A percentile compares a stretch with the other conserved stretches of the same genome.
phyloP scores from a whole-genome alignment of 176 grass and related monocot species.

The Coix lacrymajobi region DNA sequence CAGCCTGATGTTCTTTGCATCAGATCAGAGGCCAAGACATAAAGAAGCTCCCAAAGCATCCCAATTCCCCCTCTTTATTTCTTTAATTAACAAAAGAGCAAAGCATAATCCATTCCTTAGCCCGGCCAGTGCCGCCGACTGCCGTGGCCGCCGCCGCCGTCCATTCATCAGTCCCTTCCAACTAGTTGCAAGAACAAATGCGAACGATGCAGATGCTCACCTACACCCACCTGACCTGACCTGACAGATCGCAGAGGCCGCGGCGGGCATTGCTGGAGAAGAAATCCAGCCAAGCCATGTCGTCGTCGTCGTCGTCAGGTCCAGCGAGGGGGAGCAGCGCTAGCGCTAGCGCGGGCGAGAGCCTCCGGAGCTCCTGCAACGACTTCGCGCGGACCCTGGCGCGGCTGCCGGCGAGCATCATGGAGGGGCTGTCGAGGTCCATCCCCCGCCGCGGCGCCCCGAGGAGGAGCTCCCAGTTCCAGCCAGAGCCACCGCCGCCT shows the following conservation, averaged over 20 bases:
- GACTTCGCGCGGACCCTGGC: conserved; percentile 40
- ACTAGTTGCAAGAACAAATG: conserved; percentile 14
- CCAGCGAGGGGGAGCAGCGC: background rate
- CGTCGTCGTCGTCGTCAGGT: conserved; percentile 4
- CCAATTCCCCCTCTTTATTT: conserved; percentile 12
- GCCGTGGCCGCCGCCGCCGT: background rate
- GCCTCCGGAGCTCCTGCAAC: conserved; percentile 29
- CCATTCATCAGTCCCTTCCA: background rate
- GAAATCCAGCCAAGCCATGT: conserved; percentile 31
- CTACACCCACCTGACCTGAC: background rate
- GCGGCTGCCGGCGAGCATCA: conserved; percentile 34
- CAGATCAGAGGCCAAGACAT: conserved; percentile 23
- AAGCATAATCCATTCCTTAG: conserved; percentile 43
- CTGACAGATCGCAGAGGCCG: background rate
- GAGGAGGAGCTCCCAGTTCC: conserved; percentile 8
- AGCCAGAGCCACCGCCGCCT: background rate
- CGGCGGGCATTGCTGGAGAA: background rate
- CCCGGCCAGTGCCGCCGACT: background rate
- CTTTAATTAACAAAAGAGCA: conserved; percentile 48
- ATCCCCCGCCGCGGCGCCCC: conserved; percentile 25
- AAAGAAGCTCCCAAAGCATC: conserved; percentile 47
- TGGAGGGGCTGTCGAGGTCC: conserved; percentile 47
- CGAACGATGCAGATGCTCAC: conserved; percentile 4
- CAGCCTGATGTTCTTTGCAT: conserved; percentile 45
- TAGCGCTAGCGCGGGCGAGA: background rate